A percentile compares a stretch with the other conserved stretches of the same genome.
Evolutionary conservation across 2,329 filamentous ascomycete species (phyloP).

Genomic region (Penicillium crustosum): DNA sequence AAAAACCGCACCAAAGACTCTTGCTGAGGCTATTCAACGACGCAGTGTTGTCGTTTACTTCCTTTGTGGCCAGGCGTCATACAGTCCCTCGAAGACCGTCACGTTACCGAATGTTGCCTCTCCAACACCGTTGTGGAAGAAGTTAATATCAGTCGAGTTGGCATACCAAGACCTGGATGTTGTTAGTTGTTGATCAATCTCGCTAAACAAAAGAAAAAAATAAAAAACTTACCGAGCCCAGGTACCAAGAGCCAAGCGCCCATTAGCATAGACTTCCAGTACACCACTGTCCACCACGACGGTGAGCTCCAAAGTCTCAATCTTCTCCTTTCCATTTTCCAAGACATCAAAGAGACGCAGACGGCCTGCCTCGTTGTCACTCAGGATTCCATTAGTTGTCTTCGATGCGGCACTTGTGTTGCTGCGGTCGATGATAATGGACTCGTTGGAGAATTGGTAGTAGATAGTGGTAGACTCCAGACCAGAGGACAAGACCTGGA

Average conservation of each 20-base stretch:
- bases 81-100: conserved; percentile 18
- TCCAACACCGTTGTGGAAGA: conserved; percentile 20
- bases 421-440: conserved; percentile 19
- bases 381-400: conserved; percentile 14
- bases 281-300: conserved; percentile 21
- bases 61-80: conserved; percentile 21
- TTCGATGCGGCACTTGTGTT: conserved; percentile 19
- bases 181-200: not conserved
- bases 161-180: conserved; percentile 19
- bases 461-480: conserved; percentile 18
- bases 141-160: conserved; percentile 21
- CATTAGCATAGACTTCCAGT: conserved; percentile 23
- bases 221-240: conserved; percentile 19
- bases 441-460: conserved; percentile 25
- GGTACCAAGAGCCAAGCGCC: conserved; percentile 20
- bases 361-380: conserved; percentile 10
- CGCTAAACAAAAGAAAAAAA: too few species aligned
- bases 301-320: conserved; percentile 21
- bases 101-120: conserved; percentile 18
- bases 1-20: too few species aligned
- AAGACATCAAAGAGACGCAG: conserved; percentile 19
- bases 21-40: not conserved
- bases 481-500: conserved; percentile 18
- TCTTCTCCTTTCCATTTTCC: not conserved
- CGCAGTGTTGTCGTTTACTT: not conserved